Conservation (phyloP, 768 basidiomycete genomes). For the Boletus sensibilis region DNA sequence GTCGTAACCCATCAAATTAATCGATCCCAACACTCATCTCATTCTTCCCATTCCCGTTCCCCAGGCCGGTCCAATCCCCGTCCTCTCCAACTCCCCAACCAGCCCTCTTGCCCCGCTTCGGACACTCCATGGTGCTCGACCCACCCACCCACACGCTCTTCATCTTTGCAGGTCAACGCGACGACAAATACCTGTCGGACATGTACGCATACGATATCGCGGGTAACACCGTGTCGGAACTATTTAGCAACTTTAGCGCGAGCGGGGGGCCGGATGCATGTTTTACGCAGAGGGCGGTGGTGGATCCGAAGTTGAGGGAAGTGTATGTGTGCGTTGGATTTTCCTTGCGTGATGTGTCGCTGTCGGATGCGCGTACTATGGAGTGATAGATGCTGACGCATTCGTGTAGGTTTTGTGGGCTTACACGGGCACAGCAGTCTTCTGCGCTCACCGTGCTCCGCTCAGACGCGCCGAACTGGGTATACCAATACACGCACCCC, state of each 20-base stretch:
- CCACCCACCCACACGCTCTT: constrained; percentile 54
- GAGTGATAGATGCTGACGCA: background rate
- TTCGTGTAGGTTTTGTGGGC: constrained; percentile 55
- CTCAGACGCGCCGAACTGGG: constrained; percentile 59
- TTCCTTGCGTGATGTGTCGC: background rate
- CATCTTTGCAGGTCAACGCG: constrained; percentile 73
- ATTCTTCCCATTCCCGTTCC: background rate
- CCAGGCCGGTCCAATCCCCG: constrained; percentile 22
- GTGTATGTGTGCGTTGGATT: constrained; percentile 64
- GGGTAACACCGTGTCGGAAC: constrained; percentile 54
- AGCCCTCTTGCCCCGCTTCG: constrained; percentile 59
- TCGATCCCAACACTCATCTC: background rate
- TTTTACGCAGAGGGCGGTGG: constrained; percentile 72
- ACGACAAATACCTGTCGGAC: constrained; percentile 66
- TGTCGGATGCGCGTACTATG: background rate
- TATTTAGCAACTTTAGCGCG: constrained; percentile 60
- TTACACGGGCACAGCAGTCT: constrained; percentile 44
- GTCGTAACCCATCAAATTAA: constrained; percentile 23
- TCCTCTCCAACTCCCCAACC: constrained; percentile 32
- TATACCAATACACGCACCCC: constrained; percentile 56
- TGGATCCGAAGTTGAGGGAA: constrained; percentile 60
- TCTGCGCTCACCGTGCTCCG: constrained; percentile 43
- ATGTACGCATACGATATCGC: constrained; percentile 73
- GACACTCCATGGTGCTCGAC: constrained; percentile 83
- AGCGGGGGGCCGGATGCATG: constrained; percentile 68